phyloP scores from a whole-genome alignment of 768 basidiomycete species.

The Mrakia blollopis region DNA sequence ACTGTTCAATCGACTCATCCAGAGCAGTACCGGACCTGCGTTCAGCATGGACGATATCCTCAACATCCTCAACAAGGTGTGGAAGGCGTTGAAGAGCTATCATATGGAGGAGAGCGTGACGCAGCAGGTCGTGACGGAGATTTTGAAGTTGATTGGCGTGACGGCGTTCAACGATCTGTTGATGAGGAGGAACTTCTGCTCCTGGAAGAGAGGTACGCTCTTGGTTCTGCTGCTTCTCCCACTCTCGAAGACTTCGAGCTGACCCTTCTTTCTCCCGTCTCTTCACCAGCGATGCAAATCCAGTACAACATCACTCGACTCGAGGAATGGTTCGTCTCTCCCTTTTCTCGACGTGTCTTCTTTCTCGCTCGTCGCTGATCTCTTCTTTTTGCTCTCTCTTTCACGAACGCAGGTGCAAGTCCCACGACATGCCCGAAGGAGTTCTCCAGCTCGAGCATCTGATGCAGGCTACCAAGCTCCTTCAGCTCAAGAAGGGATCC shows the following conservation, averaged over 20 bases:
- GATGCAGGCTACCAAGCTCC: slow-evolving; percentile 97
- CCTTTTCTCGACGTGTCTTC: background rate
- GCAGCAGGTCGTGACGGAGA: slow-evolving; percentile 84
- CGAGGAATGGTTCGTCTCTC: slow-evolving; percentile 31
- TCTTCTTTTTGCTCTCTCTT: slow-evolving; percentile 44
- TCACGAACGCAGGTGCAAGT: slow-evolving; percentile 99
- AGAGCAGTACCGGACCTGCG: slow-evolving; percentile 61
- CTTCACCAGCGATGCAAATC: slow-evolving; percentile 87
- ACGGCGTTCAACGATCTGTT: slow-evolving; percentile 96
- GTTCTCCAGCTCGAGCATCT: slow-evolving; percentile 94
- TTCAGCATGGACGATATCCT: slow-evolving; percentile 97
- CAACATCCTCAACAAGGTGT: slow-evolving; percentile 93
- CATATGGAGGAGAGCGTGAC: slow-evolving; percentile 97
- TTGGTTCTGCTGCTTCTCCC: slow-evolving; percentile 32
- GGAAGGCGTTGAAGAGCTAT: slow-evolving; percentile 96
- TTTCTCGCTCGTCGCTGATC: slow-evolving; percentile 27
- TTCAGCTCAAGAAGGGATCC: slow-evolving; percentile 96
- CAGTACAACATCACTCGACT: slow-evolving; percentile 88
- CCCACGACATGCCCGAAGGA: slow-evolving; percentile 98
- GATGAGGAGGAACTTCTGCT: slow-evolving; percentile 98
- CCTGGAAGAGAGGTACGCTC: slow-evolving; percentile 93
- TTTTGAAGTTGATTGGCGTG: slow-evolving; percentile 91
- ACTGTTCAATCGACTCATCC: slow-evolving; percentile 86
- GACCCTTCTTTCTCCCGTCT: background rate
- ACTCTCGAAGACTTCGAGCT: too few species aligned